These are phyloP conservation scores for Pyronema omphalodes DNA, from an alignment of 495 filamentous ascomycete genomes.

Conservation along the genomic window DNA sequence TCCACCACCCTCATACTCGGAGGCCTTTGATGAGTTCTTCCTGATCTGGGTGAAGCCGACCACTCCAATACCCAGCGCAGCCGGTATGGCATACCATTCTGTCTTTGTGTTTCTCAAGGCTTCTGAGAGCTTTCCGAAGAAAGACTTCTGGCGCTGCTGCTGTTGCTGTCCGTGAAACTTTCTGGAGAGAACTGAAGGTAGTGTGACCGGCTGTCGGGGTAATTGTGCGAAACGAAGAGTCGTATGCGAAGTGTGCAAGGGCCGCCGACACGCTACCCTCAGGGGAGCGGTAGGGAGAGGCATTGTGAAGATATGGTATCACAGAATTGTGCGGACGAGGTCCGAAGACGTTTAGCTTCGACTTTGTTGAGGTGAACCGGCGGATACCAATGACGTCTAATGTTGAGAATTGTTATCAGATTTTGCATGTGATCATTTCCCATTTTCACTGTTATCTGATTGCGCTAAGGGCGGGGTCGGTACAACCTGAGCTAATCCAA, in stretches of 20 bases:
- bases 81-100: slow-evolving; percentile 90
- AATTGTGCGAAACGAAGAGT: neutral
- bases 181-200: neutral
- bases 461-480: too few species aligned
- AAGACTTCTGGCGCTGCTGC: slow-evolving; percentile 31
- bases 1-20: slow-evolving; percentile 5
- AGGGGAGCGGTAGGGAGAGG: neutral
- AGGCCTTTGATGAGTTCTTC: slow-evolving; percentile 25
- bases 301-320: neutral
- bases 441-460: neutral
- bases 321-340: neutral
- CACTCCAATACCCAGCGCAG: slow-evolving; percentile 73
- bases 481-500: too few species aligned
- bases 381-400: neutral
- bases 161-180: neutral
- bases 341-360: neutral
- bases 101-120: slow-evolving; percentile 58
- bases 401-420: neutral
- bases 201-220: neutral
- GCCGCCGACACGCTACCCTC: neutral
- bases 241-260: neutral
- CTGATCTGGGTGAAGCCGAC: slow-evolving; percentile 75
- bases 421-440: neutral
- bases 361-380: neutral
- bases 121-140: slow-evolving; percentile 41